Evolutionary conservation across 306 rosid genomes (phyloP).

Genomic region (Fagus sylvatica): DNA sequence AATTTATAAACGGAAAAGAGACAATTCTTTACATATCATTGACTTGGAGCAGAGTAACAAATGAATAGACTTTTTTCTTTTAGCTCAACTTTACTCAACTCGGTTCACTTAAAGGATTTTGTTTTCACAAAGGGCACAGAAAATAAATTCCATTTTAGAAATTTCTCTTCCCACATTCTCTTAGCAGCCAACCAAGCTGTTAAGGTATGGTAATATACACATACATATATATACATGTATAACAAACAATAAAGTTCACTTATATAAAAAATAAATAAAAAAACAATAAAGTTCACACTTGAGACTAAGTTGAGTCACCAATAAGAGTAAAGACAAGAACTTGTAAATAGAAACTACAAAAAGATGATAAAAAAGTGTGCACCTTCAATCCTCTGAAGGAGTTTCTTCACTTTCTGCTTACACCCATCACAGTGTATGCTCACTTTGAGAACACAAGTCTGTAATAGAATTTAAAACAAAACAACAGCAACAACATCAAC

Average conservation of each 20-base stretch:
- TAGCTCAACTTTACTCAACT: too few species aligned
- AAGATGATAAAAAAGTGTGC: conserved; percentile 17
- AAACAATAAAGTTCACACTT: conserved; percentile 3
- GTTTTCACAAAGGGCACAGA: neutral
- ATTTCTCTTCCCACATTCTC: neutral
- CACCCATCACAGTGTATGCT: conserved; percentile 98
- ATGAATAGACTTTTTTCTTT: too few species aligned
- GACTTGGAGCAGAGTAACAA: neutral
- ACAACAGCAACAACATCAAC: conserved; percentile 32
- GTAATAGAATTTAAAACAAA: conserved; percentile 33
- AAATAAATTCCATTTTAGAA: neutral
- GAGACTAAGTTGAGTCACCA: conserved; percentile 10
- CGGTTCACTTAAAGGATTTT: neutral
- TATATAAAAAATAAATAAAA: neutral
- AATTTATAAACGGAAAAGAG: neutral
- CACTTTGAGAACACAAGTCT: conserved; percentile 92
- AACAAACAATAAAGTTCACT: too few species aligned
- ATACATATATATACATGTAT: too few species aligned
- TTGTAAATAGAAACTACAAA: neutral
- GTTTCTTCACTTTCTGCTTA: conserved; percentile 94
- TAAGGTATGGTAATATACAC: too few species aligned
- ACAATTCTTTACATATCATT: too few species aligned
- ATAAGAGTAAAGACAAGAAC: conserved; percentile 25
- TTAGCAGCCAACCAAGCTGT: neutral
- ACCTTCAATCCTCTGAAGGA: conserved; percentile 99